Conservation (phyloP, 1,284 basidiomycete species). For the Cutaneotrichosporon mucoides region DNA sequence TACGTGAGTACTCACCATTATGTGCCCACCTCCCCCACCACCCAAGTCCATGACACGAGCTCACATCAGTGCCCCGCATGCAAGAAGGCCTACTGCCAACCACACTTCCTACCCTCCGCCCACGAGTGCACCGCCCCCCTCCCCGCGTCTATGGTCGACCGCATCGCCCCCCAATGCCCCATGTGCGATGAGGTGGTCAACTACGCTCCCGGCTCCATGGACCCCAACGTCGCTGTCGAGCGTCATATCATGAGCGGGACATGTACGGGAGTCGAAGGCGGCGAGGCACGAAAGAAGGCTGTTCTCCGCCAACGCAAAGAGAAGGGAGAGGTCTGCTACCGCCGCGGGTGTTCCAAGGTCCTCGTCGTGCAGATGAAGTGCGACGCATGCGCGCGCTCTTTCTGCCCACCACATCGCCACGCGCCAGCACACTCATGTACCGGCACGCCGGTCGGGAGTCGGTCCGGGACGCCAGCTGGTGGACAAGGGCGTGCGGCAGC, state of each 20-base stretch:
- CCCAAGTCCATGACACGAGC: background rate
- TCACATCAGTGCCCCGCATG: constrained; percentile 46
- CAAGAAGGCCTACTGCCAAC: constrained; percentile 44
- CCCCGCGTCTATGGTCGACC: constrained; percentile 43
- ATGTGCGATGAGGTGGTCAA: constrained; percentile 43
- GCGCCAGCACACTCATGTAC: constrained; percentile 34
- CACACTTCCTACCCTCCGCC: constrained; percentile 44
- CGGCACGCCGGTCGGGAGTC: constrained; percentile 16
- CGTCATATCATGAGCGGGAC: constrained; percentile 41
- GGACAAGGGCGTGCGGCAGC: constrained; percentile 3
- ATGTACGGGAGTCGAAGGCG: constrained; percentile 41
- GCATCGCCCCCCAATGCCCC: constrained; percentile 47
- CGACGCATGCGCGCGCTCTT: constrained; percentile 36
- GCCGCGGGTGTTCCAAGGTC: constrained; percentile 40
- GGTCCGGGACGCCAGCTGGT: constrained; percentile 6
- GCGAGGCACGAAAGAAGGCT: constrained; percentile 37
- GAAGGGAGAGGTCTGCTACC: constrained; percentile 45
- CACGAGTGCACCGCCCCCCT: constrained; percentile 44
- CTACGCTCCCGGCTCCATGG: constrained; percentile 22
- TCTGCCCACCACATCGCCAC: constrained; percentile 43
- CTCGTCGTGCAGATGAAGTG: constrained; percentile 47
- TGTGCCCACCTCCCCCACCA: background rate
- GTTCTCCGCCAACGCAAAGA: constrained; percentile 39
- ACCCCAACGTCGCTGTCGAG: constrained; percentile 47
- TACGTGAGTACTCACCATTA: constrained; percentile 31